Evolutionary conservation across 2,329 filamentous ascomycete genomes (phyloP), one percentile per base, ranked within the genome.

Genomic region (Nemania serpens): DNA sequence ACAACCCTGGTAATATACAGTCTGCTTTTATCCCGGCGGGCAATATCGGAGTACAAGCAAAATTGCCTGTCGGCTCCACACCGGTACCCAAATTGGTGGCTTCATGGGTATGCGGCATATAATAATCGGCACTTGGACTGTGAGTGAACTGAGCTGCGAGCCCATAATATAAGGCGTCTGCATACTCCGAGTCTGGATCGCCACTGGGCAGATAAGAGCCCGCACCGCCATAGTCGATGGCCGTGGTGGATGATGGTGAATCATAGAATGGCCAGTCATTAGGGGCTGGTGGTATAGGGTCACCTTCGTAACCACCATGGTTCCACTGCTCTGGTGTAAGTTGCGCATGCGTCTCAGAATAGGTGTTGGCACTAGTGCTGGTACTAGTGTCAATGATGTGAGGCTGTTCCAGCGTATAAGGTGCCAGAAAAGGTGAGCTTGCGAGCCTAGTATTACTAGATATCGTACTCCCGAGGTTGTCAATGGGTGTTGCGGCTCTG

Each of bases 401-500:
- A 18, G 29, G 5, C 15, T 37, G 59, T 17, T 51, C 34, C 22
- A 11, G 48, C 18, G 18, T 36, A 33, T 39, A 39, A 25, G 59
- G 45, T 39, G 22, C 36, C 46, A 7, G 3, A 29, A 42, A 37
- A 15, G 55, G 48, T 20, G 56, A 42, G 34, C 12, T 37, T 39
- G 55, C 37, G 25, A 47, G 45, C 18, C 18, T 34, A 42, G 41
- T 13, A 37, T 48, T 34, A 37, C 47, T 34, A 42, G 55, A 55
- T 37, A 51, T 55, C 18, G n/a, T 34, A 52, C 15, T 59, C 50
- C 15, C 42, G 22, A 20, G 9, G 46, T 59, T 37, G 34, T 47
- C 34, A 12, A 47, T 18, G 59, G 55, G 51, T 55, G 50, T 55
- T 62, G 59, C 33, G 55, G 59, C 59, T 62, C 55, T 48, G 41